These are phyloP conservation scores for Aschersonia sp. DNA, from an alignment of 2,329 filamentous ascomycete genomes.

Conservation along the genomic window DNA sequence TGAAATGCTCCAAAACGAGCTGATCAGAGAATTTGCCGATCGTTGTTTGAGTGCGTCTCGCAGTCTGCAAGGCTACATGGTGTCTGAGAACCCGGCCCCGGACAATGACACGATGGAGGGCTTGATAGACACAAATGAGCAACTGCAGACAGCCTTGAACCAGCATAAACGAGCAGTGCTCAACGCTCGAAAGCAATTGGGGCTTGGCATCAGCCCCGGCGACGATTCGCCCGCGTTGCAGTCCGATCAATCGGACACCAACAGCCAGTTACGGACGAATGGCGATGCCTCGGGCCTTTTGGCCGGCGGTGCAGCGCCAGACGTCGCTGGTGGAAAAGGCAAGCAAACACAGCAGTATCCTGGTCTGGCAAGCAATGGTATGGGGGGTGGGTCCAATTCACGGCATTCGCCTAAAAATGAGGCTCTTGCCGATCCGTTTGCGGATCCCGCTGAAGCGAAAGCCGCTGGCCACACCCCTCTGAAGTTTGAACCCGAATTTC, in stretches of 20 bases:
- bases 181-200: slow-evolving; percentile 42
- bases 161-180: slow-evolving; percentile 71
- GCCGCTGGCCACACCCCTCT: slow-evolving; percentile 6
- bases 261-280: neutral
- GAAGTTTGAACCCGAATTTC: slow-evolving; percentile 10
- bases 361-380: slow-evolving; percentile 7
- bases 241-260: slow-evolving; percentile 13
- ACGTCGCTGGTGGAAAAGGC: slow-evolving; percentile 13
- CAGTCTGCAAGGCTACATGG: slow-evolving; percentile 77
- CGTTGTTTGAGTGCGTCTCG: slow-evolving; percentile 69
- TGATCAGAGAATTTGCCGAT: slow-evolving; percentile 83
- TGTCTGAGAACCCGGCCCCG: slow-evolving; percentile 60
- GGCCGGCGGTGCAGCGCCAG: neutral
- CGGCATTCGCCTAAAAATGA: slow-evolving; percentile 11
- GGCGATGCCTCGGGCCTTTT: neutral
- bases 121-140: slow-evolving; percentile 88
- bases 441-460: slow-evolving; percentile 10
- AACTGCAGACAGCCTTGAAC: slow-evolving; percentile 67
- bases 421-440: slow-evolving; percentile 20
- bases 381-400: slow-evolving; percentile 10
- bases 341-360: slow-evolving; percentile 17
- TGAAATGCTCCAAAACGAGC: slow-evolving; percentile 69
- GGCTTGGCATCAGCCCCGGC: slow-evolving; percentile 17
- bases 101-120: slow-evolving; percentile 91
- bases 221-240: slow-evolving; percentile 12